These are phyloP conservation scores for Aspergillus ellipticus DNA, from an alignment of 495 filamentous ascomycete species.

Conservation along the genomic window DNA sequence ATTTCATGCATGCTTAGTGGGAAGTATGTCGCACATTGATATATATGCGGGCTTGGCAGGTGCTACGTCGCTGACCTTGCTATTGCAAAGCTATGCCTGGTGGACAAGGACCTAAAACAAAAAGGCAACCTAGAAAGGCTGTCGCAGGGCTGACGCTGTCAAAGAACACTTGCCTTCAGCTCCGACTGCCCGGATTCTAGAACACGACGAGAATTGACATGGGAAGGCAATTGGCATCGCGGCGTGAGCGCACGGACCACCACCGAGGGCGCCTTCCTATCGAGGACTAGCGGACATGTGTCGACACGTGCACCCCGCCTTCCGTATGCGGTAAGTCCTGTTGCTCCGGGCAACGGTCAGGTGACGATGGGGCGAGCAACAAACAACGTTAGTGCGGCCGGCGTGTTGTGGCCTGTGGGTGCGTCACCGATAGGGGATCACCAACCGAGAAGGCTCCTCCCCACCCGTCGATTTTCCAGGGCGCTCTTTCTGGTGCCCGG, in stretches of 20 bases:
- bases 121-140: no score
- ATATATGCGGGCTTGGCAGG: slow-evolving; percentile 3
- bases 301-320: slow-evolving; percentile 6
- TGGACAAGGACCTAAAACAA: no score
- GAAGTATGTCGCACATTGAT: background rate
- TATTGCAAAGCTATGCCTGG: background rate
- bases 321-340: slow-evolving; percentile 9
- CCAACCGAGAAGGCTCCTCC: slow-evolving; percentile 13
- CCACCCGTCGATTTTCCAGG: slow-evolving; percentile 11
- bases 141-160: no score
- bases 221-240: background rate
- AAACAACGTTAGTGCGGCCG: slow-evolving; percentile 24
- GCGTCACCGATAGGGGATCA: slow-evolving; percentile 29
- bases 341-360: slow-evolving; percentile 41
- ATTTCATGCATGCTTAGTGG: slow-evolving; percentile 80
- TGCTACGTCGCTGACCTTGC: background rate
- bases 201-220: background rate
- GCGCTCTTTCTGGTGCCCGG: slow-evolving; percentile 20
- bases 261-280: background rate
- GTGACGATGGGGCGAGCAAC: slow-evolving; percentile 27
- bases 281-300: background rate
- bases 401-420: slow-evolving; percentile 28
- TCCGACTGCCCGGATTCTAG: background rate
- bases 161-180: no score
- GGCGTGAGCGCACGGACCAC: slow-evolving; percentile 10